These are phyloP conservation scores for Daldinia loculata DNA, from an alignment of 495 filamentous ascomycete species.

Conservation along the genomic window DNA sequence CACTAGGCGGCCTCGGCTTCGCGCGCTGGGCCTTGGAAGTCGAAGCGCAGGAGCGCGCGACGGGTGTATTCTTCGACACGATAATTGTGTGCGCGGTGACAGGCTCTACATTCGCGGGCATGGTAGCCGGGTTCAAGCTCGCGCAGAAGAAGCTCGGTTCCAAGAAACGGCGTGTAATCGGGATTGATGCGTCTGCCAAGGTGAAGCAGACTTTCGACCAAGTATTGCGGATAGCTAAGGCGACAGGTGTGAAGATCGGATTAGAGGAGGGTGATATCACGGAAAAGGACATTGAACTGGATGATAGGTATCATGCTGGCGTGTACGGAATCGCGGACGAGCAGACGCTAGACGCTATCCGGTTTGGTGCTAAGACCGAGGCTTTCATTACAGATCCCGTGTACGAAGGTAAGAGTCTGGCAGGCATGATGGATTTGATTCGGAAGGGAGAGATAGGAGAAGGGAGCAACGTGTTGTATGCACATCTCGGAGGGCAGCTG, in stretches of 20 bases:
- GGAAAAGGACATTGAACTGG: constrained; percentile 64
- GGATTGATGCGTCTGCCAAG: constrained; percentile 70
- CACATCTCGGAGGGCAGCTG: constrained; percentile 70
- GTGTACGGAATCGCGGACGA: constrained; percentile 67
- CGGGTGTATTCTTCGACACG: constrained; percentile 67
- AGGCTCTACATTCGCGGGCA: constrained; percentile 68
- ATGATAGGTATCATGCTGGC: constrained; percentile 69
- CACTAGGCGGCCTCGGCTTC: constrained; percentile 71
- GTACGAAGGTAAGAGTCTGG: constrained; percentile 73
- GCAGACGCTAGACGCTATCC: constrained; percentile 67
- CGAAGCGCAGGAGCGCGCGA: constrained; percentile 62
- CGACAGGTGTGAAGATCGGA: constrained; percentile 66
- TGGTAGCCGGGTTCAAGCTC: constrained; percentile 71
- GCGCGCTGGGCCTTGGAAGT: constrained; percentile 72
- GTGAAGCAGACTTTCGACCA: constrained; percentile 62
- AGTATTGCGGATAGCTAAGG: constrained; percentile 67
- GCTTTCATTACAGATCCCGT: constrained; percentile 74
- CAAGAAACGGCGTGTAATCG: constrained; percentile 60
- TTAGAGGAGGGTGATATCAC: constrained; percentile 62
- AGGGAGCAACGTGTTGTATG: constrained; percentile 68
- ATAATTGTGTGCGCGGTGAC: constrained; percentile 70
- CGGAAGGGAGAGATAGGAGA: constrained; percentile 59
- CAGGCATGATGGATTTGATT: constrained; percentile 72
- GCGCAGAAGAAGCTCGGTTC: constrained; percentile 54
- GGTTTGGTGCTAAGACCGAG: constrained; percentile 67